Conservation (phyloP, 306 rosid genomes). For the Geum urbanum region DNA sequence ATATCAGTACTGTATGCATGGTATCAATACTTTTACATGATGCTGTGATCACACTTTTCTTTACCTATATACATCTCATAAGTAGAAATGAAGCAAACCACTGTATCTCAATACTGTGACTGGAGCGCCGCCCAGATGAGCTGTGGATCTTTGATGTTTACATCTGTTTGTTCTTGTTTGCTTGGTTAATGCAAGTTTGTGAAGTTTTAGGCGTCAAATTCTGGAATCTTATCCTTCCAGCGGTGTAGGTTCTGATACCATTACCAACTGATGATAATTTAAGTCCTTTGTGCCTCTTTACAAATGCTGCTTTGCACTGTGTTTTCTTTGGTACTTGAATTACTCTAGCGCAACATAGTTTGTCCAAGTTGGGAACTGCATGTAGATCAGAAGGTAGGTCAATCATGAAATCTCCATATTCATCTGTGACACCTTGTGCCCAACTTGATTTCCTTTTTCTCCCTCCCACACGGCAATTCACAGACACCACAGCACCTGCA, state of each 20-base stretch:
- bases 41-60: constrained; percentile 9
- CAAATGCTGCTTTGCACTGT: constrained; percentile 42
- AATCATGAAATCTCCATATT: constrained; percentile 71
- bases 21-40: constrained; percentile 1
- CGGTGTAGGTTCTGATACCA: constrained; percentile 69
- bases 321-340: constrained; percentile 48
- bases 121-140: constrained; percentile 71
- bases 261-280: constrained; percentile 56
- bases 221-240: constrained; percentile 56
- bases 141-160: constrained; percentile 20
- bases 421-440: constrained; percentile 51
- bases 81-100: constrained; percentile 10
- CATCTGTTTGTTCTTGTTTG: constrained; percentile 17
- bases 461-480: constrained; percentile 42
- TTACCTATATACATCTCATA: constrained; percentile 4
- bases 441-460: constrained; percentile 44
- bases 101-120: constrained; percentile 68
- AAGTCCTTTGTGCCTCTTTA: constrained; percentile 41
- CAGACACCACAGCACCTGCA: constrained; percentile 68
- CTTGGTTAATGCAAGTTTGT: constrained; percentile 29
- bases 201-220: constrained; percentile 37
- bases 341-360: constrained; percentile 47
- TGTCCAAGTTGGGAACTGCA: constrained; percentile 62
- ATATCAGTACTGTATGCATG: no score
- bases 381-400: constrained; percentile 85